Evolutionary conservation across 176 grass and related monocot genomes (phyloP), one percentile per base, ranked within the genome.

Genomic region (Aechmea fasciata): DNA sequence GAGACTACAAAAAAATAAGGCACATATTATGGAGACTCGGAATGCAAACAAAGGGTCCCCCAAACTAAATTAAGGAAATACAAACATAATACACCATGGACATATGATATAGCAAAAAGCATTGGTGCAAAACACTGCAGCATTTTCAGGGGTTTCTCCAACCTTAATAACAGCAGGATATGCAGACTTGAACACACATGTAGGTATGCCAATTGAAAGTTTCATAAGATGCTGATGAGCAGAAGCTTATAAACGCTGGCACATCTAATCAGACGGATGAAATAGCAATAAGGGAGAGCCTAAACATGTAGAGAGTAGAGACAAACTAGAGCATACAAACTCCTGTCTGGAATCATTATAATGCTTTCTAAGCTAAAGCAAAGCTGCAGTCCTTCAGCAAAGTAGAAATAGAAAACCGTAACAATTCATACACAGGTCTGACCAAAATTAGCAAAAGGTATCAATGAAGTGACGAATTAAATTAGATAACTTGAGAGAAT

Each of bases 1-100:
- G 64, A 73, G 76, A 15, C 88, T 96, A 50, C 47, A 28, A 49
- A 73, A 63, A 82, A 85, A 12, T 69, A 66, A 48, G 70, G 71
- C 3, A 49, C 26, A 72, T 55, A 50, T 66, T 13, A 54, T 19
- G 67, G 18, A 50, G 47, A 53, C 7, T 20, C 13, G 19, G 18
- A 5, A 22, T 13, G 6, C 23, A 55, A 19, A 41, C 28, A 73
- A 66, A 49, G 15, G 57, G 26, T 63, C 6, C 52, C 51, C n/a
- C 47, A 11, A 29, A 70, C 50, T 28, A 70, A 69, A 19, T 20
- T 8, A 33, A 26, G 3, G 15, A 69, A 26, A 65, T 28, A 12
- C 47, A 49, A 49, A 11, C 1, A 23, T 51, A 69, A 47, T 69
- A 78, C 49, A 68, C 47, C 23, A 19, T 23, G 69, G 26, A 66